phyloP scores from a whole-genome alignment of 306 rosid species.

The Prunus campanulata region DNA sequence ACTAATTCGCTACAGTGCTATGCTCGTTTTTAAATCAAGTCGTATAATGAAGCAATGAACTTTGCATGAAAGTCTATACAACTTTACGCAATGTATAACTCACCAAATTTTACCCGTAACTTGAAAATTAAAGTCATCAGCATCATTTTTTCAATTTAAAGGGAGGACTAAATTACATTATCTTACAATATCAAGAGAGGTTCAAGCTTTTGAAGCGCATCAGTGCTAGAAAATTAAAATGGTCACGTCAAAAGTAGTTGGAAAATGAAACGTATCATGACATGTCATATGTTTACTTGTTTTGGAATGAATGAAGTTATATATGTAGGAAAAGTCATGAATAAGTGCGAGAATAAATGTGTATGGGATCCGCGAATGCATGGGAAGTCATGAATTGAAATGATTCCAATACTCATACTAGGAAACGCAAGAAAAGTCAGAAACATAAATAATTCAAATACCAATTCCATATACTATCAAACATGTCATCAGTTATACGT shows the following conservation, averaged over 20 bases:
- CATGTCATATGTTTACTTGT: too few relatives aligned
- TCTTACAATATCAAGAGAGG: not conserved
- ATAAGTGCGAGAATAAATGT: too few relatives aligned
- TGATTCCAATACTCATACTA: too few relatives aligned
- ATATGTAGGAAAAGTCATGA: too few relatives aligned
- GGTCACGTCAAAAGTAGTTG: not conserved
- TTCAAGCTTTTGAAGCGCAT: not conserved
- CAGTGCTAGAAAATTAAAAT: not conserved
- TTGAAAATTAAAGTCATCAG: not conserved
- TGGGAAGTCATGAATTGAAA: too few relatives aligned
- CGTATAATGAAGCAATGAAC: not conserved
- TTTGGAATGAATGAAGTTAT: too few relatives aligned
- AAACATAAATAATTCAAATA: too few relatives aligned
- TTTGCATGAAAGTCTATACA: not conserved
- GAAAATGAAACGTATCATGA: not conserved
- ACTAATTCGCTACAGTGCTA: not conserved
- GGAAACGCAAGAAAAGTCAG: too few relatives aligned
- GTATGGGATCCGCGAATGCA: too few relatives aligned
- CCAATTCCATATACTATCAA: too few relatives aligned
- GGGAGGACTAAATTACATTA: not conserved
- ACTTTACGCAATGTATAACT: constrained; percentile 5
- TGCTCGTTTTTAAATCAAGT: not conserved
- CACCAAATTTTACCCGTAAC: constrained; percentile 22
- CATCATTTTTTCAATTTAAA: not conserved
- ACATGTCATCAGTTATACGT: too few relatives aligned